Evolutionary conservation across 164 flowering plant species (phyloP), one percentile per base, ranked within the genome.

Genomic region (Nymphaea thermarum): DNA sequence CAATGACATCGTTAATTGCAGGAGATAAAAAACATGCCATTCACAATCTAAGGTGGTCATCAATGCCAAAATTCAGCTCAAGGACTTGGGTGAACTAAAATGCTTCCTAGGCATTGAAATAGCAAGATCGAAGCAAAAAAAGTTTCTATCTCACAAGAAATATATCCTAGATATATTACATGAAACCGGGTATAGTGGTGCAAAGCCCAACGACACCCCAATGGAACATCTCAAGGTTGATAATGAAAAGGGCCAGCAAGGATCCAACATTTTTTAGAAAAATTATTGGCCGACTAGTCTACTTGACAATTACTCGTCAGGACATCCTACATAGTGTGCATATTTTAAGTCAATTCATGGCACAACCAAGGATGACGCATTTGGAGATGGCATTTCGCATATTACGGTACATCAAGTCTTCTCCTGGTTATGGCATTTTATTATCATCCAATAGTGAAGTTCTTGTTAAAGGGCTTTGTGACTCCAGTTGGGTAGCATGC

Each of bases 401-500:
- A 25, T 25, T n/a, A n/a, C n/a, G n/a, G n/a, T n/a, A n/a, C 42
- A 0, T 64, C 0, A 64, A 62, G 36, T 14, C n/a, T 8, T 11
- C 64, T 14, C 66, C 66, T 18, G 43, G 66, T 7, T 25, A 64
- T 25, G 43, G 66, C 43, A 18, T 64, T 6, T 16, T 64, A 12
- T 6, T 64, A 8, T 41, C 66, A 6, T 5, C 66, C 16, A 18
- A 15, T 18, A 64, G 44, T 41, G 42, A 7, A 4, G 4, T 43
- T 6, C 66, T 43, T 10, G 4, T 65, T 5, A 8, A 4, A 43
- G 47, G 51, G 8, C 44, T 5, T 65, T 65, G 67, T 16, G 67
- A 65, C 16, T 65, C 67, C 16, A n/a, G 5, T 65, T 43, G 67
- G 67, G 53, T 8, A 18, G 16, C 51, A 43, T 65, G 67, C 42